phyloP scores from a whole-genome alignment of 2,329 filamentous ascomycete genomes.

The Talaromyces sp. region DNA sequence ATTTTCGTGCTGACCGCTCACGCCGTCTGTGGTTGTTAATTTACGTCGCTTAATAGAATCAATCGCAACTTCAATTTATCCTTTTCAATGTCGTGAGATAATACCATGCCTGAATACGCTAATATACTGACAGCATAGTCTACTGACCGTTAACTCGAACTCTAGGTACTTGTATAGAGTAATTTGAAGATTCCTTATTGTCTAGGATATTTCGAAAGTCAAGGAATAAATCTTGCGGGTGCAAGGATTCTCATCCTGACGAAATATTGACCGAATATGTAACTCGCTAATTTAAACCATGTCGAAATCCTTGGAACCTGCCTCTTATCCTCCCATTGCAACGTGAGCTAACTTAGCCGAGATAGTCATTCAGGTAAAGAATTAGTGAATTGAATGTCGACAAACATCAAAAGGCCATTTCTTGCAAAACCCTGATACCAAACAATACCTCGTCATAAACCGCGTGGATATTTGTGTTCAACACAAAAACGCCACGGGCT shows the following conservation, averaged over 20 bases:
- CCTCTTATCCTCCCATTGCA: neutral
- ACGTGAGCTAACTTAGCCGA: neutral
- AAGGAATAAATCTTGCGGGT: neutral
- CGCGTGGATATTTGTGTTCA: neutral
- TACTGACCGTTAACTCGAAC: neutral
- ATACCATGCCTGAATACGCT: neutral
- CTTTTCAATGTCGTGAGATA: neutral
- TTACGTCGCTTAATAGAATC: neutral
- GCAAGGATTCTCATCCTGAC: neutral
- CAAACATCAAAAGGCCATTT: neutral
- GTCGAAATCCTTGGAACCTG: neutral
- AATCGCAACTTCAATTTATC: neutral
- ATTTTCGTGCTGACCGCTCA: neutral
- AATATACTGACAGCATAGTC: neutral
- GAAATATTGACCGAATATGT: neutral
- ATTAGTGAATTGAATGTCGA: neutral
- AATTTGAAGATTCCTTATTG: neutral
- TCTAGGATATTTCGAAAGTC: neutral
- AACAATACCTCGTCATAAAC: neutral
- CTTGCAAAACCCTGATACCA: too few species aligned
- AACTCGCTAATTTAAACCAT: neutral
- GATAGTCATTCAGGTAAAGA: neutral
- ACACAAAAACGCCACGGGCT: neutral
- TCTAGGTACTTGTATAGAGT: neutral
- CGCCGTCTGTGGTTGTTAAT: neutral